Percentiles rank a stretch among this genome's conserved stretches.
Evolutionary conservation across 129 eudicot genomes (phyloP).

Genomic region (Scalesia atractyloides): DNA sequence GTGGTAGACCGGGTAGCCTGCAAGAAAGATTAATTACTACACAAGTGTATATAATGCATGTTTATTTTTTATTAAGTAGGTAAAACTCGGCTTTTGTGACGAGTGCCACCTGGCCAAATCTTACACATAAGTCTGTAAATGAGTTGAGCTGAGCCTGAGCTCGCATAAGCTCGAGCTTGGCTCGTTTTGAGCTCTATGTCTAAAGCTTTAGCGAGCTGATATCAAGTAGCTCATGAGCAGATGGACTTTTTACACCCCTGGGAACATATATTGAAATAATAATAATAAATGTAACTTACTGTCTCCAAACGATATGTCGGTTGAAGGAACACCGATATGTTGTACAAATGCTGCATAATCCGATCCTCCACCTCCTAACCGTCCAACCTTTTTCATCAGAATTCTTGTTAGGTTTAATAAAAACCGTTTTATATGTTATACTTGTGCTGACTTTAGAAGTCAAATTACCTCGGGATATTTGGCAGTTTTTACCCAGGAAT

Average conservation of each 20-base stretch:
- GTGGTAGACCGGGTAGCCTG: conserved; percentile 93
- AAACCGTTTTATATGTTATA: not conserved
- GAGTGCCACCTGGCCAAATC: too few relatives aligned
- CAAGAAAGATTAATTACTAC: conserved; percentile 23
- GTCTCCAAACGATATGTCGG: conserved; percentile 62
- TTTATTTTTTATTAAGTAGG: not conserved
- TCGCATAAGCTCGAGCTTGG: too few relatives aligned
- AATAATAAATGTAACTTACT: conserved; percentile 47
- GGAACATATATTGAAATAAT: not conserved
- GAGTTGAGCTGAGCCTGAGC: too few relatives aligned
- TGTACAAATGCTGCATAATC: conserved; percentile 85
- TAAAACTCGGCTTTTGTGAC: not conserved
- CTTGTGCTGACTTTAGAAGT: not conserved
- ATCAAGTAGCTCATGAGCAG: too few relatives aligned
- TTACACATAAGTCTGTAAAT: too few relatives aligned
- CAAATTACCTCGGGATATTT: conserved; percentile 44
- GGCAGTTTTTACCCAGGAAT: conserved; percentile 60
- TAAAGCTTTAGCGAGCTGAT: too few relatives aligned
- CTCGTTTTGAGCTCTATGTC: too few relatives aligned
- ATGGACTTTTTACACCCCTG: too few relatives aligned
- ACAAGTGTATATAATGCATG: not conserved
- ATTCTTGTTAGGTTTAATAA: conserved; percentile 23
- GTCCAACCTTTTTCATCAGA: conserved; percentile 51
- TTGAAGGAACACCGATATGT: conserved; percentile 80
- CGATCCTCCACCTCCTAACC: conserved; percentile 86